Evolutionary conservation across 257 asterid genomes (phyloP), one percentile per base, ranked within the genome.

Genomic region (Ophiorrhiza pumila): DNA sequence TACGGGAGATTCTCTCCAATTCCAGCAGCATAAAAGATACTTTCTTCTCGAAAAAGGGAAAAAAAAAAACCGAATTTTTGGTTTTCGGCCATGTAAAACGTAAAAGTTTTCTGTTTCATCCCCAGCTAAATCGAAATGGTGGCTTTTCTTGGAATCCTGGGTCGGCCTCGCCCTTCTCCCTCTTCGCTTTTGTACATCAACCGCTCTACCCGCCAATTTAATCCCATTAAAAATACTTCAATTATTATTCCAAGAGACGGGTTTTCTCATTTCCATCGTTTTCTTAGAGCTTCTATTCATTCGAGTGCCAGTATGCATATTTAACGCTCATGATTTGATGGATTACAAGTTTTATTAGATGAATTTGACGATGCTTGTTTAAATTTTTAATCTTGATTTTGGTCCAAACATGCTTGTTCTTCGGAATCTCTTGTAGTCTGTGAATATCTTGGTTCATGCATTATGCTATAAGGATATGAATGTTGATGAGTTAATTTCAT

Each of bases 281-380:
- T 69, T 76, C 46, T 83, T 78, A 81, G 76, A 74, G 91, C 93
- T 73, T 85, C 89, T 68, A 77, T 86, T 47, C 89, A 69, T 34
- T 77, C 79, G 25, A 12, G 59, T 71, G 79, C 94, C 61, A 66
- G 97, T 89, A 75, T 77, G 91, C 82, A 37, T 37, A 61, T 60
- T 9, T 41, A 17, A 1, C 12, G 0, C 47, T 17, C 22, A 11
- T n/a, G 41, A 31, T 68, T 52, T 17, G 6, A 52, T 41, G 53
- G 69, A 34, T 39, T 39, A 6, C 17, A 22, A 64, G 9, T 64
- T 49, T 49, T 49, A 8, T 20, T 62, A 29, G 1, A 8, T 62
- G 29, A 62, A 62, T 23, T 31, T 35, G 39, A 6, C 14, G 6
- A 18, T 31, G 13, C 18, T 43, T 46, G 61, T 45, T 12, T 13